These are phyloP conservation scores for Trichoderma gracile DNA, from an alignment of 2,329 filamentous ascomycete species.

Conservation along the genomic window DNA sequence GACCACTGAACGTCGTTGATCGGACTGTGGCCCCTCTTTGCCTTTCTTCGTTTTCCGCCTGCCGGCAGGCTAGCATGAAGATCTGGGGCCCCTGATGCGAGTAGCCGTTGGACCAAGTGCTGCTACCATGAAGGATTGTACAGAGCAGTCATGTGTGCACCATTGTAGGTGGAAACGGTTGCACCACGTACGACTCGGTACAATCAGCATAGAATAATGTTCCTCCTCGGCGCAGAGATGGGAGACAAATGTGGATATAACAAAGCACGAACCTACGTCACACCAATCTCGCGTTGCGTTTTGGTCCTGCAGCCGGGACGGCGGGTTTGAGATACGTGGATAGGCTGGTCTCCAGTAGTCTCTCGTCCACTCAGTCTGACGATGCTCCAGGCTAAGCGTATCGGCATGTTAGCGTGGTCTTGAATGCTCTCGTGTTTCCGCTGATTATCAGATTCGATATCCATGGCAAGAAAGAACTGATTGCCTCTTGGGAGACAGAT, in stretches of 20 bases:
- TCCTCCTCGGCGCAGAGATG: no score
- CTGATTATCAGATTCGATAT: not conserved
- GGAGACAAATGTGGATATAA: not conserved
- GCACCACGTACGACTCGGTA: not conserved
- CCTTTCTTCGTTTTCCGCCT: no score
- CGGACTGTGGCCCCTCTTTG: no score
- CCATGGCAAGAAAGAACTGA: not conserved
- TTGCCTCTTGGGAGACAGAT: not conserved
- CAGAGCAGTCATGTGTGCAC: not conserved
- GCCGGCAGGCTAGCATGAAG: constrained; percentile 5
- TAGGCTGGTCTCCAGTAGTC: not conserved
- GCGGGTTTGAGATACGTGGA: constrained; percentile 9
- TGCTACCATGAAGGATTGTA: not conserved
- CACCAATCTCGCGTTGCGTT: not conserved
- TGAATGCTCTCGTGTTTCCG: not conserved
- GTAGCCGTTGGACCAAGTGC: not conserved
- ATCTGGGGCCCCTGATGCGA: constrained; percentile 13
- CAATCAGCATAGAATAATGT: no score
- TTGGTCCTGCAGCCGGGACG: not conserved
- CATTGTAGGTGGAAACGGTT: not conserved
- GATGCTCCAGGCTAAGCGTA: not conserved
- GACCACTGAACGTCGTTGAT: no score
- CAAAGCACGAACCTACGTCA: not conserved
- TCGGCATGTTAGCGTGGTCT: not conserved
- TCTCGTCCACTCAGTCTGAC: not conserved